Conservation (phyloP, 2,329 filamentous ascomycete genomes). For the Trichoderma koningiopsis region DNA sequence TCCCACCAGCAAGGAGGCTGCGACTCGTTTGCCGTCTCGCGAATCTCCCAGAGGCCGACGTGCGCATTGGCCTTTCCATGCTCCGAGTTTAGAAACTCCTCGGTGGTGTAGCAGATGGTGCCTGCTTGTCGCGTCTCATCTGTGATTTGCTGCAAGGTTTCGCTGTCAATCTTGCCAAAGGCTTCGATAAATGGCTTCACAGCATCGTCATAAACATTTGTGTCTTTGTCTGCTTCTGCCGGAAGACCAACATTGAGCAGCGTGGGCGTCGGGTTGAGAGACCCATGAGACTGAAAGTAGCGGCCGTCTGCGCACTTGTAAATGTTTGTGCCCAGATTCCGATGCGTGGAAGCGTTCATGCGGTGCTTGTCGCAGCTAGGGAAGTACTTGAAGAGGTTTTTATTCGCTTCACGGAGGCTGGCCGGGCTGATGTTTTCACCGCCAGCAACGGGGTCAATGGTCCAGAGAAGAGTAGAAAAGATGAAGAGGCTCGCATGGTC, state of each 20-base stretch:
- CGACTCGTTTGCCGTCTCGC: slow-evolving; percentile 6
- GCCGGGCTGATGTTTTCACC: slow-evolving; percentile 6
- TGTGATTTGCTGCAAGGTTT: slow-evolving; percentile 28
- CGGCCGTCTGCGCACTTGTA: slow-evolving; percentile 30
- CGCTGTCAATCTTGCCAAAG: slow-evolving; percentile 24
- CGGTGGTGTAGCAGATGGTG: slow-evolving; percentile 31
- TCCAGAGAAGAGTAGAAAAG: slow-evolving; percentile 21
- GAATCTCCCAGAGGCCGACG: slow-evolving; percentile 18
- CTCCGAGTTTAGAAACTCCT: slow-evolving; percentile 35
- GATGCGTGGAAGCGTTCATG: slow-evolving; percentile 23
- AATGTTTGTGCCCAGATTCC: slow-evolving; percentile 33
- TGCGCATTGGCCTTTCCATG: slow-evolving; percentile 33
- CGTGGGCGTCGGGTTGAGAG: slow-evolving; percentile 29
- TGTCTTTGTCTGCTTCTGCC: slow-evolving; percentile 23
- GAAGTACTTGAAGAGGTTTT: slow-evolving; percentile 6
- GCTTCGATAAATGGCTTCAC: slow-evolving; percentile 26
- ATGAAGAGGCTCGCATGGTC: slow-evolving; percentile 25
- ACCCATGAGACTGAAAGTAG: slow-evolving; percentile 32
- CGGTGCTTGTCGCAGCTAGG: slow-evolving; percentile 12
- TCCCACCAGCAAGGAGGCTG: slow-evolving; percentile 27
- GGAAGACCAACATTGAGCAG: slow-evolving; percentile 28
- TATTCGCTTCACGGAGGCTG: slow-evolving; percentile 1
- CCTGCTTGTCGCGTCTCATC: slow-evolving; percentile 33
- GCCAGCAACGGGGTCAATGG: slow-evolving; percentile 13
- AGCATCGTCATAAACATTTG: slow-evolving; percentile 24